A percentile compares a stretch with the other conserved stretches of the same genome.
Evolutionary conservation across 176 grass and related monocot species (phyloP).

Genomic region (Panicum miliaceum): DNA sequence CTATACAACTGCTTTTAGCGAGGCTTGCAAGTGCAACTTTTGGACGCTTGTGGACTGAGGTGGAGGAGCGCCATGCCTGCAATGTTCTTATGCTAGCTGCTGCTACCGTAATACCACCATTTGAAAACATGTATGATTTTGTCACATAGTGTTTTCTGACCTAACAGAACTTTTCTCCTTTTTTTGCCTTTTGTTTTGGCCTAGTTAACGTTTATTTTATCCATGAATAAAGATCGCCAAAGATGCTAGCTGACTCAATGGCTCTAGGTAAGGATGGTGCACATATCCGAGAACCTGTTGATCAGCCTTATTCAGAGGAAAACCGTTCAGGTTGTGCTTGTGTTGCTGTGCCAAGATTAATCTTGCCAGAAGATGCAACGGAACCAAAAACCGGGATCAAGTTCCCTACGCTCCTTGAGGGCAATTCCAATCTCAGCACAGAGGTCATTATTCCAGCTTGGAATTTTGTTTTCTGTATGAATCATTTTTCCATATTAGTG

Average conservation of each 20-base stretch:
- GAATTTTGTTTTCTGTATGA: not conserved
- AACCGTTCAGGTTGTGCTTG: slow-evolving; percentile 57
- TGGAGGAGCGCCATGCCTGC: slow-evolving; percentile 49
- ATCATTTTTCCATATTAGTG: not conserved
- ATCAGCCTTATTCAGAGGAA: slow-evolving; percentile 46
- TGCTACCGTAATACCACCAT: slow-evolving; percentile 66
- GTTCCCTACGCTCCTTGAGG: slow-evolving; percentile 76
- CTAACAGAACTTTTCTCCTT: not conserved
- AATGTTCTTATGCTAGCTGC: slow-evolving; percentile 82
- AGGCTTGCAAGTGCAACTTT: slow-evolving; percentile 69
- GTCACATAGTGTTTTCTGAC: slow-evolving; percentile 6
- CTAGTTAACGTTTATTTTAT: slow-evolving; percentile 39
- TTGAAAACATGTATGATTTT: slow-evolving; percentile 75
- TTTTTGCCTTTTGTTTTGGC: slow-evolving; percentile 24
- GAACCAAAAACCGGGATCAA: slow-evolving; percentile 94
- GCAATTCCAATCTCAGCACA: slow-evolving; percentile 58
- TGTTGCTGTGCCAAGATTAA: slow-evolving; percentile 61
- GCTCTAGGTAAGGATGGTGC: slow-evolving; percentile 47
- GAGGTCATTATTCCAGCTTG: slow-evolving; percentile 54
- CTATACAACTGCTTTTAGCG: slow-evolving; percentile 57
- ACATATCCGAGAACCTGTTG: slow-evolving; percentile 37
- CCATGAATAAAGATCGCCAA: slow-evolving; percentile 59
- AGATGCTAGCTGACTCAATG: slow-evolving; percentile 73
- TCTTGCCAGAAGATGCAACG: slow-evolving; percentile 57
- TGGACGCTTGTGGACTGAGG: slow-evolving; percentile 61